These are phyloP conservation scores for Macrotyloma uniflorum DNA, from an alignment of 306 rosid species.

Conservation along the genomic window DNA sequence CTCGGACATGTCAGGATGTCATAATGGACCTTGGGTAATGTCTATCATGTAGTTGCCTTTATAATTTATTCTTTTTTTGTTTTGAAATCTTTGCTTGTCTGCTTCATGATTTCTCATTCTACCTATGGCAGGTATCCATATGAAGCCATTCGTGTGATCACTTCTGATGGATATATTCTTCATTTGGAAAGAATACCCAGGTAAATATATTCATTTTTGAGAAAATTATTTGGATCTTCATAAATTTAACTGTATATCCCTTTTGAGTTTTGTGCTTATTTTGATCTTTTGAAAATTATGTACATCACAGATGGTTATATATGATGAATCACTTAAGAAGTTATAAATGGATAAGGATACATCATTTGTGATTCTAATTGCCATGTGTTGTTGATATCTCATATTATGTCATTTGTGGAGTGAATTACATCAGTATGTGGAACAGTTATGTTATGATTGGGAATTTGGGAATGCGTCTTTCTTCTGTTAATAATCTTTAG, in stretches of 20 bases:
- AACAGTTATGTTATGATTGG: not conserved
- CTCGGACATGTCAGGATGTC: conserved; percentile 95
- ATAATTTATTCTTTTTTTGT: conserved; percentile 1
- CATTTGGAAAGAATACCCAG: conserved; percentile 95
- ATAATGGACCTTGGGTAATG: conserved; percentile 92
- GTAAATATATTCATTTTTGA: conserved; percentile 43
- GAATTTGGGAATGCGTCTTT: not conserved
- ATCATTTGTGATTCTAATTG: conserved; percentile 4
- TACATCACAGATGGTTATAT: not conserved
- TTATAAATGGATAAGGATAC: conserved; percentile 1
- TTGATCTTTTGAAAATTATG: conserved; percentile 14
- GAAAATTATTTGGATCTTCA: not conserved
- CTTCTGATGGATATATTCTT: conserved; percentile 91
- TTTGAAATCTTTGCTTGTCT: not conserved
- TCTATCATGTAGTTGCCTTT: conserved; percentile 17
- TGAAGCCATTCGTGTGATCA: conserved; percentile 84
- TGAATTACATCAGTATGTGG: conserved; percentile 13
- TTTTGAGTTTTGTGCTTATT: conserved; percentile 31
- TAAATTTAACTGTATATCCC: conserved; percentile 8
- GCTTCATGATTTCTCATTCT: conserved; percentile 30
- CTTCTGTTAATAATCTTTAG: not conserved
- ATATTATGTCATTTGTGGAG: conserved; percentile 14
- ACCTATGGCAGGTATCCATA: conserved; percentile 73
- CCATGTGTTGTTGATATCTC: conserved; percentile 19
- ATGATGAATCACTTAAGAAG: conserved; percentile 1